Evolutionary conservation across 176 grass and related monocot genomes (phyloP).

Genomic region (Oryza rufipogon): DNA sequence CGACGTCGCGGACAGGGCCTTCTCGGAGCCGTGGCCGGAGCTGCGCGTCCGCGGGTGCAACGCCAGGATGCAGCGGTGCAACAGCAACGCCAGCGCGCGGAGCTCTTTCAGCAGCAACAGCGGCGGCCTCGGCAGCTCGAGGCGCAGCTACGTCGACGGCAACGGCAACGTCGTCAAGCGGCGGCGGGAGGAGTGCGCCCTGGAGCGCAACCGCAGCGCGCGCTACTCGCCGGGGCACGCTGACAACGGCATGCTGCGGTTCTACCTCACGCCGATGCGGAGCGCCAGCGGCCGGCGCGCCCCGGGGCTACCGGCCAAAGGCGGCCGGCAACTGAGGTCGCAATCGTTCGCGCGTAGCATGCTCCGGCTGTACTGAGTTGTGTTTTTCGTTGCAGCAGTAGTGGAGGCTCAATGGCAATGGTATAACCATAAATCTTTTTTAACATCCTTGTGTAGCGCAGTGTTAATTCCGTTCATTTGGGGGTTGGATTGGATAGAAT

Average conservation of each 20-base stretch:
- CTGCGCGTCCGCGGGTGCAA: slow-evolving; percentile 45
- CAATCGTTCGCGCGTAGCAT: slow-evolving; percentile 72
- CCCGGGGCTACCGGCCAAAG: slow-evolving; percentile 29
- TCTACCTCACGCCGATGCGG: slow-evolving; percentile 83
- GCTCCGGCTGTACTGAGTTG: slow-evolving; percentile 72
- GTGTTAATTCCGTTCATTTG: slow-evolving; percentile 45
- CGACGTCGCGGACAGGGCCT: slow-evolving; percentile 49
- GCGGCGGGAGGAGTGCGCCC: slow-evolving; percentile 52
- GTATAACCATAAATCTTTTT: slow-evolving; percentile 50
- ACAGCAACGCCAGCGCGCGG: slow-evolving; percentile 69
- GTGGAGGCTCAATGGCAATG: not conserved
- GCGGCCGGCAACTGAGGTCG: slow-evolving; percentile 52
- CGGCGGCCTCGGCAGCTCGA: slow-evolving; percentile 55
- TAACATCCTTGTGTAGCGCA: slow-evolving; percentile 41
- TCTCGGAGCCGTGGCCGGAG: slow-evolving; percentile 71
- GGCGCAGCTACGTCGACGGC: slow-evolving; percentile 39
- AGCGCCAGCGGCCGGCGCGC: slow-evolving; percentile 60
- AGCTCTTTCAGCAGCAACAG: slow-evolving; percentile 90
- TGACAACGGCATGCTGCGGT: slow-evolving; percentile 85
- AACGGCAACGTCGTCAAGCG: slow-evolving; percentile 25
- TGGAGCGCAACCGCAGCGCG: slow-evolving; percentile 81
- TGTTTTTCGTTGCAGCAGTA: slow-evolving; percentile 5
- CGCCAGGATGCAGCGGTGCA: slow-evolving; percentile 71
- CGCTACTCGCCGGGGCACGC: slow-evolving; percentile 65
- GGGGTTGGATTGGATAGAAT: slow-evolving; percentile 29